These are phyloP conservation scores for Ophiosphaerella narmari DNA, from an alignment of 2,329 filamentous ascomycete species.

Conservation along the genomic window DNA sequence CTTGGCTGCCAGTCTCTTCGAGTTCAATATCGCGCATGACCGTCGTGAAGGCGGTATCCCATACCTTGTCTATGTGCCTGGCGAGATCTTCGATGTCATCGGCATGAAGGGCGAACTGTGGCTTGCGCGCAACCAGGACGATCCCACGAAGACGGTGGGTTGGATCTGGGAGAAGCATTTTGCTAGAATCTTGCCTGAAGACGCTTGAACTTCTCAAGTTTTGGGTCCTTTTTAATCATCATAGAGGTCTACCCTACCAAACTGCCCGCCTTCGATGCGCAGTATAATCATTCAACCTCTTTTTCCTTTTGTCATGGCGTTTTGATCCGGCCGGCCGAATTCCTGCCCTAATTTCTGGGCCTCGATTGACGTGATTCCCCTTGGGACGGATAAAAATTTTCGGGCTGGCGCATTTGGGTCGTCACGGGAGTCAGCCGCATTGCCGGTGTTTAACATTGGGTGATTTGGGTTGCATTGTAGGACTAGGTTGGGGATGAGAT, in stretches of 20 bases:
- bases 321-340: neutral
- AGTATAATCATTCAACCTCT: neutral
- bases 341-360: neutral
- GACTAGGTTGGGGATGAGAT: neutral
- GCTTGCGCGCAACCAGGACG: conserved; percentile 97
- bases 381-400: conserved; percentile 6
- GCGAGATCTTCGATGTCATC: conserved; percentile 76
- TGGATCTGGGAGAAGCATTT: conserved; percentile 99
- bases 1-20: conserved; percentile 89
- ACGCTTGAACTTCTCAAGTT: conserved; percentile 19
- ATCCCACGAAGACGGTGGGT: conserved; percentile 75
- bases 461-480: neutral
- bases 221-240: neutral
- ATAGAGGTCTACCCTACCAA: too few relatives aligned
- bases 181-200: conserved; percentile 48
- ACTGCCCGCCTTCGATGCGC: too few relatives aligned
- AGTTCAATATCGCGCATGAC: conserved; percentile 94
- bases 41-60: conserved; percentile 93
- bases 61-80: conserved; percentile 92
- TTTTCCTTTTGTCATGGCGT: conserved; percentile 6
- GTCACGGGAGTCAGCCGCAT: conserved; percentile 5
- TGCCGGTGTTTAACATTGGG: neutral
- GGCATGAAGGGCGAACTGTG: conserved; percentile 96
- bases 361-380: conserved; percentile 16
- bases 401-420: conserved; percentile 7